A percentile compares a stretch with the other conserved stretches of the same genome.
phyloP scores from a whole-genome alignment of 208 protist species.

The Porcisia hertigi region DNA sequence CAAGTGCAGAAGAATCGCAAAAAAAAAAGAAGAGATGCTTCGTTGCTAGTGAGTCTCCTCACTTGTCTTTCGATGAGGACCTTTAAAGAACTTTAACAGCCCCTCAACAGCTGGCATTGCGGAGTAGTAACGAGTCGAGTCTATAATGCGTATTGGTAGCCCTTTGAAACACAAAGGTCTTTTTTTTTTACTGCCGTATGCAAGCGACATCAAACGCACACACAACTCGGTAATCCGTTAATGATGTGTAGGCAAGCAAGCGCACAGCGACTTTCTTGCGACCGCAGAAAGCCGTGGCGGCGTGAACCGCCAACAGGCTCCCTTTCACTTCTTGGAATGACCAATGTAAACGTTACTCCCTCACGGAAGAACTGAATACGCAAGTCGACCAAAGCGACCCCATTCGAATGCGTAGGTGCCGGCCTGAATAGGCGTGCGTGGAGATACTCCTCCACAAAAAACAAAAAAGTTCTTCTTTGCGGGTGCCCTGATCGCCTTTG shows the following conservation, averaged over 20 bases:
- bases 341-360: neutral
- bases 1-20: neutral
- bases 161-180: neutral
- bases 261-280: neutral
- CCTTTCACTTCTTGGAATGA: neutral
- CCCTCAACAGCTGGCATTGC: neutral
- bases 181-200: neutral
- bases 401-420: slow-evolving; percentile 79
- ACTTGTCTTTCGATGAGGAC: neutral
- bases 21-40: slow-evolving; percentile 3
- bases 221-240: slow-evolving; percentile 1
- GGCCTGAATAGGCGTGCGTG: slow-evolving; percentile 42
- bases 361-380: slow-evolving; percentile 33
- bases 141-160: neutral
- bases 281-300: neutral
- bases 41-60: neutral
- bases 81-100: neutral
- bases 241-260: slow-evolving; percentile 10
- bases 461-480: slow-evolving; percentile 51
- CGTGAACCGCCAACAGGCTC: neutral
- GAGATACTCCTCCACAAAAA: slow-evolving; percentile 60
- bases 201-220: neutral
- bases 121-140: neutral
- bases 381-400: slow-evolving; percentile 51
- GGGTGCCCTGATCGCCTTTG: slow-evolving; percentile 51